A percentile compares a stretch with the other conserved stretches of the same genome.
These are phyloP conservation scores for Cladosporium sp. DNA, from an alignment of 2,329 filamentous ascomycete species.

Conservation along the genomic window DNA sequence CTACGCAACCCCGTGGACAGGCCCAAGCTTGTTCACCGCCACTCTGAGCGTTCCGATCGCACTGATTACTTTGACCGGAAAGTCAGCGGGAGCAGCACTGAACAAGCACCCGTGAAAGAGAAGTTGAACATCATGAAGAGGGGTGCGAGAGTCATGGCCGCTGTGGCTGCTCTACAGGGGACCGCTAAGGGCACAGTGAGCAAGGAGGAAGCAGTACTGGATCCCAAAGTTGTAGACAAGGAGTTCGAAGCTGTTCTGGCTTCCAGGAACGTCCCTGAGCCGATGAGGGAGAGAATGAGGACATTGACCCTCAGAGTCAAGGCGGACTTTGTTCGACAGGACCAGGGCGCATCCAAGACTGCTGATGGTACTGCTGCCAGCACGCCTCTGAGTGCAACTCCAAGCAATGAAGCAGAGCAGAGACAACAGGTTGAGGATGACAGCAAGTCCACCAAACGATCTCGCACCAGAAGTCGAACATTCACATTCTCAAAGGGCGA, in stretches of 20 bases:
- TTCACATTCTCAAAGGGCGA: slow-evolving; percentile 77
- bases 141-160: slow-evolving; percentile 62
- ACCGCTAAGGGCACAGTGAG: slow-evolving; percentile 46
- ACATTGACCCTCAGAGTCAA: slow-evolving; percentile 87
- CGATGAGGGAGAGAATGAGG: slow-evolving; percentile 93
- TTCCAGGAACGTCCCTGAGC: slow-evolving; percentile 87
- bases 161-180: slow-evolving; percentile 63
- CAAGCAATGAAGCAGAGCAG: slow-evolving; percentile 10
- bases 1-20: slow-evolving; percentile 28
- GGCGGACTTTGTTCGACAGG: slow-evolving; percentile 89
- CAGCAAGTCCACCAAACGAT: slow-evolving; percentile 44
- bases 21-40: slow-evolving; percentile 28
- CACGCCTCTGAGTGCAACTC: slow-evolving; percentile 44
- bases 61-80: slow-evolving; percentile 26
- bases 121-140: slow-evolving; percentile 45
- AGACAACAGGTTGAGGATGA: slow-evolving; percentile 29
- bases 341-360: slow-evolving; percentile 59
- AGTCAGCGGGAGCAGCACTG: slow-evolving; percentile 39
- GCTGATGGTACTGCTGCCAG: slow-evolving; percentile 60
- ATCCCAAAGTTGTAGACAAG: slow-evolving; percentile 60
- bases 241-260: slow-evolving; percentile 69
- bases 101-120: slow-evolving; percentile 34
- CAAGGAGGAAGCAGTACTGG: slow-evolving; percentile 50
- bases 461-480: slow-evolving; percentile 67
- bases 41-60: slow-evolving; percentile 31